phyloP scores from a whole-genome alignment of 208 protist genomes.

The Kentomonas sorsogonicus region DNA sequence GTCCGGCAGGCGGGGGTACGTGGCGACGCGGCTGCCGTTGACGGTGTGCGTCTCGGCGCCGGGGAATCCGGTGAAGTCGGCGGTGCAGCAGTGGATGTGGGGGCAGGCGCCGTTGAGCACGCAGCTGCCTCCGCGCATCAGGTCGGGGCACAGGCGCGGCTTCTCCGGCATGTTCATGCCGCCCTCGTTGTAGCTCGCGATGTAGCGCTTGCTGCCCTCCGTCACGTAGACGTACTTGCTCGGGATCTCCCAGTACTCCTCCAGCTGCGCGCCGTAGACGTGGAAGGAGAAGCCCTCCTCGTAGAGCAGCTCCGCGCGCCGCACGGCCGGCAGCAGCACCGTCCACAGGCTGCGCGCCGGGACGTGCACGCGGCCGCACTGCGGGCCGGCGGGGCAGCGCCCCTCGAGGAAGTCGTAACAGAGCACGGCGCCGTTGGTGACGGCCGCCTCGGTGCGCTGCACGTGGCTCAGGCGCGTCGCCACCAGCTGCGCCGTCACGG shows the following conservation, averaged over 20 bases:
- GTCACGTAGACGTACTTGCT: slow-evolving; percentile 65
- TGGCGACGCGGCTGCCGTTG: slow-evolving; percentile 27
- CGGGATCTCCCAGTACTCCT: slow-evolving; percentile 67
- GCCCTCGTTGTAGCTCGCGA: slow-evolving; percentile 71
- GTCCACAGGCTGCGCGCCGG: slow-evolving; percentile 62
- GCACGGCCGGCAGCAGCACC: slow-evolving; percentile 38
- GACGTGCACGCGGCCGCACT: slow-evolving; percentile 61
- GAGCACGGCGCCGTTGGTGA: slow-evolving; percentile 32
- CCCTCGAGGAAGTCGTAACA: slow-evolving; percentile 69
- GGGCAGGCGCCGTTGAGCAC: slow-evolving; percentile 37
- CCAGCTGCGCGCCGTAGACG: slow-evolving; percentile 64
- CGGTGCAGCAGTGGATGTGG: slow-evolving; percentile 52
- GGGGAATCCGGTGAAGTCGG: slow-evolving; percentile 44
- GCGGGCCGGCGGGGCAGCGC: slow-evolving; percentile 38
- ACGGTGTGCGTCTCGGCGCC: slow-evolving; percentile 63
- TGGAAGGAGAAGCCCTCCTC: slow-evolving; percentile 55
- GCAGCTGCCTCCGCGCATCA: slow-evolving; percentile 37
- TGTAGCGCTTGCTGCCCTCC: slow-evolving; percentile 53
- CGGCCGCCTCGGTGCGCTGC: slow-evolving; percentile 31
- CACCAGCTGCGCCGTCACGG: slow-evolving; percentile 26
- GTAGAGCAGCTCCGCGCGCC: slow-evolving; percentile 36
- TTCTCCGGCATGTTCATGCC: slow-evolving; percentile 78
- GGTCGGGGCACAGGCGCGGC: slow-evolving; percentile 50
- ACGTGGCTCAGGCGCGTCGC: slow-evolving; percentile 64
- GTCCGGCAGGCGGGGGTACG: slow-evolving; percentile 50